Evolutionary conservation across 371 early-diverging fungal genomes (phyloP), one percentile per base, ranked within the genome.

Genomic region (Lichtheimia corymbifera): DNA sequence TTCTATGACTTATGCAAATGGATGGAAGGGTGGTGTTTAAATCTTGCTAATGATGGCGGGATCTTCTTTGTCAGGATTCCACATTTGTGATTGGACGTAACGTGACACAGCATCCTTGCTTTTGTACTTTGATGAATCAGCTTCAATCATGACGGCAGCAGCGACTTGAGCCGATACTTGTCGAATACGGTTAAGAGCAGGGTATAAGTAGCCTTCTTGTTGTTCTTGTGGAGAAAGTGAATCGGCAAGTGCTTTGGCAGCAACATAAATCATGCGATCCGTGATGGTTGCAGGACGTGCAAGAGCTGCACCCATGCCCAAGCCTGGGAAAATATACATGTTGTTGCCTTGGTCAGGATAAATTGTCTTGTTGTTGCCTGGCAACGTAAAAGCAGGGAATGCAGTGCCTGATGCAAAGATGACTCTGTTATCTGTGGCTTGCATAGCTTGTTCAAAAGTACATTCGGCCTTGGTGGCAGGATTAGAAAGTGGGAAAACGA

Each of bases 401-500:
- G 93, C 93, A 5, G 97, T 95, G 51, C 97, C 97, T 4, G 94
- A 93, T n/a, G 95, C 95, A 83, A 96, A 96, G 57, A 96, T 85
- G n/a, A 93, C 95, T 28, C 83, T 74, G 70, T 92, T 88, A 54
- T 92, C 70, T 9, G 96, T 93, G 60, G 71, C 70, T 49, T 74
- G 67, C 93, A 97, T 92, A 42, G 97, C 96, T 53, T 90, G 79
- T 64, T 88, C 94, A 71, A 91, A 97, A 5, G 91, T 90, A 80
- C 96, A 97, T 77, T 97, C 97, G 51, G 95, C 93, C 74, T 93
- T 87, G 43, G 84, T 86, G 35, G 81, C 74, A 42, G 95, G 95
- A 70, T 97, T 97, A 7, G 95, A 95, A 53, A 97, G 87, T 5
- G 97, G 97, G 80, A 96, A 95, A 35, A 97, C 84, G 68, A 96